These are phyloP conservation scores for Saccharomycopsis sp. DNA, from an alignment of 805 yeast species.

Conservation along the genomic window DNA sequence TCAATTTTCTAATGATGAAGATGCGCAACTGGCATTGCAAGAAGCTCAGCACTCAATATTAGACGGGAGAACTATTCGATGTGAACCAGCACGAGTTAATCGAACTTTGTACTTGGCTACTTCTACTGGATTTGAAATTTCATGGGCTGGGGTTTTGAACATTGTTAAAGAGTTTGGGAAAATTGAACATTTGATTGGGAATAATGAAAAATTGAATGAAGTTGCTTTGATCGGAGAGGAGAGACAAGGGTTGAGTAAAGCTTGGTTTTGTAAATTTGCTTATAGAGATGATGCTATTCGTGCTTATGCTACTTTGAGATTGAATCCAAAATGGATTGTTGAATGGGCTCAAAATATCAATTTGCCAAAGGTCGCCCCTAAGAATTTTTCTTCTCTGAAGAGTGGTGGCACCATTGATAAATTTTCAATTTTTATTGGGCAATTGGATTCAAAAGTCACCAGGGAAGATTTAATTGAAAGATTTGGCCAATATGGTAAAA, in stretches of 20 bases:
- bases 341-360: slow-evolving; percentile 88
- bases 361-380: too few relatives aligned
- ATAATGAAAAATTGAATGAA: slow-evolving; percentile 27
- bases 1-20: slow-evolving; percentile 66
- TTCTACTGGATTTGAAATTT: slow-evolving; percentile 26
- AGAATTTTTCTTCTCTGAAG: slow-evolving; percentile 21
- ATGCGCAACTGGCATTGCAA: slow-evolving; percentile 59
- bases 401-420: slow-evolving; percentile 56
- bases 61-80: slow-evolving; percentile 71
- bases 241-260: slow-evolving; percentile 26
- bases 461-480: slow-evolving; percentile 49
- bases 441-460: slow-evolving; percentile 48
- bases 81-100: slow-evolving; percentile 89
- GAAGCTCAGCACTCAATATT: slow-evolving; percentile 63
- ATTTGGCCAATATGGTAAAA: slow-evolving; percentile 61
- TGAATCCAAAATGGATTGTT: slow-evolving; percentile 47
- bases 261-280: slow-evolving; percentile 74
- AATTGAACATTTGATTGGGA: slow-evolving; percentile 56
- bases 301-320: slow-evolving; percentile 66
- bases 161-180: slow-evolving; percentile 58
- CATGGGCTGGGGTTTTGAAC: slow-evolving; percentile 31
- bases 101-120: slow-evolving; percentile 65
- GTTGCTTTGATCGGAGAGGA: slow-evolving; percentile 21
- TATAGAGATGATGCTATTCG: slow-evolving; percentile 83
- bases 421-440: slow-evolving; percentile 74